Conservation (phyloP, 2,329 filamentous ascomycete species). For the Pseudopyrenochaeta lycopersici region DNA sequence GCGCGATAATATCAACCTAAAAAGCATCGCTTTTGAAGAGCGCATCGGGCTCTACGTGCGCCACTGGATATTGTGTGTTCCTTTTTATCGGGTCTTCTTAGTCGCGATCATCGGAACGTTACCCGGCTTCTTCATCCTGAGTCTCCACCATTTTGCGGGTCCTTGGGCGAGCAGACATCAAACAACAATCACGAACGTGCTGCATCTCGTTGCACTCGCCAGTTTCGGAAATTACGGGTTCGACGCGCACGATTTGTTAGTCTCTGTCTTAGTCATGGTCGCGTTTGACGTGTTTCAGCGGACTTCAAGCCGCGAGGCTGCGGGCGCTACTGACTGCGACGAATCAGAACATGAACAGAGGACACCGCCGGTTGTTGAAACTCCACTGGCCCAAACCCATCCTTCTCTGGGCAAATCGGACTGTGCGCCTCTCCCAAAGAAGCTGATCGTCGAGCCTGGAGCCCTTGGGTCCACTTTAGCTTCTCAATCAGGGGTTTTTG, state of each 20-base stretch:
- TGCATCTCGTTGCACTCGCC: conserved; percentile 33
- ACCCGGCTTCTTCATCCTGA: conserved; percentile 25
- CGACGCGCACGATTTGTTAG: conserved; percentile 30
- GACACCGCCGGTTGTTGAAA: conserved; percentile 35
- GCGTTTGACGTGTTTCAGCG: conserved; percentile 42
- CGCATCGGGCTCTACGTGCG: conserved; percentile 14
- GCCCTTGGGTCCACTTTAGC: conserved; percentile 6
- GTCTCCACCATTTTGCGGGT: conserved; percentile 18
- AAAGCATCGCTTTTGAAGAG: conserved; percentile 15
- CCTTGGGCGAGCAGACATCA: conserved; percentile 35
- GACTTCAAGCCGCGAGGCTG: conserved; percentile 10
- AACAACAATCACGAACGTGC: conserved; percentile 24
- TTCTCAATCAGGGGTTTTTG: conserved; percentile 10
- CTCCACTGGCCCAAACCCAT: conserved; percentile 28
- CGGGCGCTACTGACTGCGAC: conserved; percentile 19
- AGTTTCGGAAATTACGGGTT: conserved; percentile 30
- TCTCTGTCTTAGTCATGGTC: conserved; percentile 41
- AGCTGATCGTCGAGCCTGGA: conserved; percentile 14
- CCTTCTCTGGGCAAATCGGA: conserved; percentile 26
- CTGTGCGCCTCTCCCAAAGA: conserved; percentile 9
- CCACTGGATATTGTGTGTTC: conserved; percentile 25
- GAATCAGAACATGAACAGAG: conserved; percentile 23
- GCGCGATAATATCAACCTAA: conserved; percentile 10
- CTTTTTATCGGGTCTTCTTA: conserved; percentile 25
- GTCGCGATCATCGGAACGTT: conserved; percentile 30